Evolutionary conservation across 495 filamentous ascomycete species (phyloP).

Genomic region (Bacidia gigantensis): DNA sequence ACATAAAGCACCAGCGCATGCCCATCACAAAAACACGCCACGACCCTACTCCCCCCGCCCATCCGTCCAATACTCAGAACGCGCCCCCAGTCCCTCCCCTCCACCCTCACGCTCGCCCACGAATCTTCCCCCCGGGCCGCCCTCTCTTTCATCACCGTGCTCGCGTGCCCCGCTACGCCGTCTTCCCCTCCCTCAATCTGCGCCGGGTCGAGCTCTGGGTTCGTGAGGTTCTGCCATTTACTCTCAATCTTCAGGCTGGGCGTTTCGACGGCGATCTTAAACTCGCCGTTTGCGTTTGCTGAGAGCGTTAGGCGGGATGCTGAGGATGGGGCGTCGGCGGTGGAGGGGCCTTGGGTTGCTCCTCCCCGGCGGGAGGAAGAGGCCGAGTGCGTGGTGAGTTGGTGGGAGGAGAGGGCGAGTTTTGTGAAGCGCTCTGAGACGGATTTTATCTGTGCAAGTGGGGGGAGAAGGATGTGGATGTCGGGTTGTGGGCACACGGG

Average conservation of each 20-base stretch:
- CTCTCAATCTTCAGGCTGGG: conserved; percentile 70
- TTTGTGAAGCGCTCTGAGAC: conserved; percentile 92
- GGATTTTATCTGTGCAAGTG: conserved; percentile 68
- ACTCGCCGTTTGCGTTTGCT: conserved; percentile 82
- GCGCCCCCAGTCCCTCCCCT: conserved; percentile 21
- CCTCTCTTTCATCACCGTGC: conserved; percentile 9
- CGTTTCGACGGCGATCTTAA: conserved; percentile 60
- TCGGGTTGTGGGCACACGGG: conserved; percentile 83
- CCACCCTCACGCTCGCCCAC: conserved; percentile 11
- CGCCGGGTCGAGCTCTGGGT: conserved; percentile 67
- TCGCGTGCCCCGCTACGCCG: conserved; percentile 45
- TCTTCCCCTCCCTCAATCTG: conserved; percentile 51
- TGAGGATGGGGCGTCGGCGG: conserved; percentile 51
- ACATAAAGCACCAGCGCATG: conserved; percentile 42
- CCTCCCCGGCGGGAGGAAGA: conserved; percentile 42
- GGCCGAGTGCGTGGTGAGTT: conserved; percentile 70
- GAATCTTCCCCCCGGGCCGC: conserved; percentile 7
- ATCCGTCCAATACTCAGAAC: conserved; percentile 48
- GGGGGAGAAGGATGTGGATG: conserved; percentile 81
- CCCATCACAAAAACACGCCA: conserved; percentile 87
- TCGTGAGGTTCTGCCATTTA: conserved; percentile 67
- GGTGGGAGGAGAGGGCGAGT: conserved; percentile 42
- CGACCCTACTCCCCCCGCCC: conserved; percentile 66
- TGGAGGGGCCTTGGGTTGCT: conserved; percentile 47
- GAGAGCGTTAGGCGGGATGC: conserved; percentile 61